Conservation (phyloP, 2,329 filamentous ascomycete species). For the Fonsecaea pedrosoi region DNA sequence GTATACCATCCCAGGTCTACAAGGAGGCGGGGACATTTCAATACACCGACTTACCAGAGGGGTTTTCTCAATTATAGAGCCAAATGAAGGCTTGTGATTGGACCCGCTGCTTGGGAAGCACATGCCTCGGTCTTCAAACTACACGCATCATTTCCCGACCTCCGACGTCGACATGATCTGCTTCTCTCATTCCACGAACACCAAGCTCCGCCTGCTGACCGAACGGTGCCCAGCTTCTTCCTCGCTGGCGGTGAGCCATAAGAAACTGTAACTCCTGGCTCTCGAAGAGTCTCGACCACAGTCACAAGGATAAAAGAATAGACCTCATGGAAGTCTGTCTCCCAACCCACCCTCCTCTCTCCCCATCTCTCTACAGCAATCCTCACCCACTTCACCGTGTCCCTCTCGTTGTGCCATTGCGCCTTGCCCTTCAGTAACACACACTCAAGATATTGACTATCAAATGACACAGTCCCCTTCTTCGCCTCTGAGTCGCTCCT, state of each 20-base stretch:
- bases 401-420: neutral
- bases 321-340: slow-evolving; percentile 11
- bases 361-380: neutral
- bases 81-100: neutral
- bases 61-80: neutral
- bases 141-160: neutral
- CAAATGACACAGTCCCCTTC: slow-evolving; percentile 25
- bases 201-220: neutral
- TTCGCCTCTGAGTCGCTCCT: slow-evolving; percentile 33
- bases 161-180: slow-evolving; percentile 4
- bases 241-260: neutral
- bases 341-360: neutral
- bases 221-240: neutral
- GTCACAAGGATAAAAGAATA: neutral
- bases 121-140: slow-evolving; percentile 20
- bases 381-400: neutral
- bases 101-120: neutral
- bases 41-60: no score
- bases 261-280: neutral
- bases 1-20: neutral
- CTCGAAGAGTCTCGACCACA: neutral
- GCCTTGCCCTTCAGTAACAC: neutral
- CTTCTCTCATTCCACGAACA: slow-evolving; percentile 2
- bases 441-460: neutral
- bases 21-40: neutral